Evolutionary conservation across 495 filamentous ascomycete species (phyloP).

Genomic region (Hamigera avellanea): DNA sequence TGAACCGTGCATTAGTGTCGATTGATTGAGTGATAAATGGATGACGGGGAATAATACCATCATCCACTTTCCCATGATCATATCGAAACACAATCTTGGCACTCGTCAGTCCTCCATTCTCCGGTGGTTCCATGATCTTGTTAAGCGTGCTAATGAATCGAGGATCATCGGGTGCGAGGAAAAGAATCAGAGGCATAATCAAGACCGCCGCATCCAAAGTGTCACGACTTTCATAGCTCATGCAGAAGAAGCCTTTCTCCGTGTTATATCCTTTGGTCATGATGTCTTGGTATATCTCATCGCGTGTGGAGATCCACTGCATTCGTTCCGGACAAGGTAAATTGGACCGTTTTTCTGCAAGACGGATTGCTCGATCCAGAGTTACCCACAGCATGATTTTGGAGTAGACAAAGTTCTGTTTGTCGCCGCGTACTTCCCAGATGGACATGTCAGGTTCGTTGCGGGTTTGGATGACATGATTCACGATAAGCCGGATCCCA

Average conservation of each 20-base stretch:
- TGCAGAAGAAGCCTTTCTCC: conserved; percentile 51
- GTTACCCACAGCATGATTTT: conserved; percentile 72
- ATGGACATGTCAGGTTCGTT: conserved; percentile 63
- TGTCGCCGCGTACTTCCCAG: conserved; percentile 62
- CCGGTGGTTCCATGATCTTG: conserved; percentile 50
- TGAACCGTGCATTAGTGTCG: too few species aligned
- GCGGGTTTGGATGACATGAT: conserved; percentile 32
- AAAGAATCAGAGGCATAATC: conserved; percentile 64
- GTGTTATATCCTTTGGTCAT: conserved; percentile 59
- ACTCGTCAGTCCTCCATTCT: conserved; percentile 61
- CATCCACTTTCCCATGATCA: conserved; percentile 50
- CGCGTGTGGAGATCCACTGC: conserved; percentile 50
- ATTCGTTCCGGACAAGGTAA: conserved; percentile 56
- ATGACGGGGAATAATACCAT: conserved; percentile 37
- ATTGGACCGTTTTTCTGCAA: conserved; percentile 53
- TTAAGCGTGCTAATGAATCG: conserved; percentile 59
- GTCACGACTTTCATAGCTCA: conserved; percentile 58
- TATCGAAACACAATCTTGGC: conserved; percentile 63
- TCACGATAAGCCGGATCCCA: conserved; percentile 45
- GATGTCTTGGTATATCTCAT: conserved; percentile 58
- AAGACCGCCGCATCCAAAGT: conserved; percentile 58
- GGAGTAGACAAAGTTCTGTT: conserved; percentile 62
- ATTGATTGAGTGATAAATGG: too few species aligned
- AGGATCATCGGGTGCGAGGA: conserved; percentile 62
- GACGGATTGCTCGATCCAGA: conserved; percentile 56